Base-by-base conservation (phyloP, 164 flowering plant genomes). In the Litsea cubeba region DNA sequence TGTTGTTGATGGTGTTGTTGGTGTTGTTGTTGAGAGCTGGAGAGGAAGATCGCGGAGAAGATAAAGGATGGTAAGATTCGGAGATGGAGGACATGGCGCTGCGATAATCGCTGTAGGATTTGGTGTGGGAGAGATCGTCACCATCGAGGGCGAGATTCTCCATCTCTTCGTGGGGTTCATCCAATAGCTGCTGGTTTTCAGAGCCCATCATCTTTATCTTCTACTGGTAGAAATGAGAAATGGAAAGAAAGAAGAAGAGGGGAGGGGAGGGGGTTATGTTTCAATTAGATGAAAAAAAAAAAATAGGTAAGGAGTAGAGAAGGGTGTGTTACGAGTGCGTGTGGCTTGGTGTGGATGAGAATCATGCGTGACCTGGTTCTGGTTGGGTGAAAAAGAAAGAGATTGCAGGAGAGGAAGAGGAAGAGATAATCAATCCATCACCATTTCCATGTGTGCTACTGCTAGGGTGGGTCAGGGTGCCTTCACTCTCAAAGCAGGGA, bases 111-210 rank as follows among this genome's bases (percentile, higher is more conserved):
- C 84, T 72, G 69, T 63, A 76, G 70, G 71, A 40, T 15, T 26
- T 24, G 25, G 35, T 58, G 54, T 0, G 81, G 79, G 17, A 62
- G 62, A 88, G 91, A 78, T 82, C 83, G 71, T 22, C 35, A 30
- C 89, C 96, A 78, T 85, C 84, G 77, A 90, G 85, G 60, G 81
- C 81, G 50, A 90, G 84, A 30, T 57, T 82, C 50, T 91, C 94
- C 94, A 89, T 87, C n/a, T 86, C 91, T 35, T 88, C 93, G 49
- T 82, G 85, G 65, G 85, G 82, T 71, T 80, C 88, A 62, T 87
- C 87, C 74, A 83, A 30, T 0, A 14, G n/a, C 60, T 54, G 60
- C 60, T 54, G 60, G 75, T 81, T 87, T 77, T 88, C 91, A 35
- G 85, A 83, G 50, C 90, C 89, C 92, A 88, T 90, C 94, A 90